Percentiles rank a stretch among this genome's conserved stretches.
These are phyloP conservation scores for Cryptococcus sp. DNA, from an alignment of 1,284 basidiomycete species.

Conservation along the genomic window DNA sequence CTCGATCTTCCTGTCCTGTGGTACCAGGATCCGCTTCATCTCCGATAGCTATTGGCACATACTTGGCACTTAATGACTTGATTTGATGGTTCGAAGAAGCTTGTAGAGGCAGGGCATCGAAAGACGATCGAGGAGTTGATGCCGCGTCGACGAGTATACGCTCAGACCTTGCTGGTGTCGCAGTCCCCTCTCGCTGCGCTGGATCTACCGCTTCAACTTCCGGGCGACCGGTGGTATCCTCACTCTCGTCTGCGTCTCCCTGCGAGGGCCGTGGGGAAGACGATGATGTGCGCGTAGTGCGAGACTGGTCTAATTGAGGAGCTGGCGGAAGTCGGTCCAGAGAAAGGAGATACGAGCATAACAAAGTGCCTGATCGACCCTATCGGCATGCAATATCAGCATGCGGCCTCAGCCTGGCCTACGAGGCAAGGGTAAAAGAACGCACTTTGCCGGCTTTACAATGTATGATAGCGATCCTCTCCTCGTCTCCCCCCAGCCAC, in stretches of 20 bases:
- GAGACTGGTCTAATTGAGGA: slow-evolving; percentile 58
- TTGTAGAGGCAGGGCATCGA: too few species aligned
- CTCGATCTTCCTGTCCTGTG: slow-evolving; percentile 35
- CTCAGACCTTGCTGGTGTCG: too few species aligned
- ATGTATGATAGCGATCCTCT: slow-evolving; percentile 78
- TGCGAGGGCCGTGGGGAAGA: too few species aligned
- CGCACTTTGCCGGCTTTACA: slow-evolving; percentile 70
- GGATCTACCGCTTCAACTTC: too few species aligned
- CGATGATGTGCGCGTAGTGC: too few species aligned
- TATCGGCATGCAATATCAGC: slow-evolving; percentile 38
- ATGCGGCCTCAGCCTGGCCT: not conserved
- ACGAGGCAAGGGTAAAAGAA: not conserved
- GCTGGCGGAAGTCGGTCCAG: slow-evolving; percentile 58
- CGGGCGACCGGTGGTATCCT: too few species aligned
- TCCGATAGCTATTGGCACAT: slow-evolving; percentile 37
- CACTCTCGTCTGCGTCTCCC: too few species aligned
- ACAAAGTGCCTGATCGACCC: slow-evolving; percentile 77
- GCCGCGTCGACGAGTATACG: too few species aligned
- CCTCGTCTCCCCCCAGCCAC: slow-evolving; percentile 71
- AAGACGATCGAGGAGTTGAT: too few species aligned
- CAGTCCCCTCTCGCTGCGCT: too few species aligned
- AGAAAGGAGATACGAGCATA: slow-evolving; percentile 75
- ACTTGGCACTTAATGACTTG: not conserved
- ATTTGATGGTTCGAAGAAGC: too few species aligned
- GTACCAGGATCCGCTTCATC: slow-evolving; percentile 27